phyloP scores from a whole-genome alignment of 2,329 filamentous ascomycete species.

The Alternaria ethzedia region DNA sequence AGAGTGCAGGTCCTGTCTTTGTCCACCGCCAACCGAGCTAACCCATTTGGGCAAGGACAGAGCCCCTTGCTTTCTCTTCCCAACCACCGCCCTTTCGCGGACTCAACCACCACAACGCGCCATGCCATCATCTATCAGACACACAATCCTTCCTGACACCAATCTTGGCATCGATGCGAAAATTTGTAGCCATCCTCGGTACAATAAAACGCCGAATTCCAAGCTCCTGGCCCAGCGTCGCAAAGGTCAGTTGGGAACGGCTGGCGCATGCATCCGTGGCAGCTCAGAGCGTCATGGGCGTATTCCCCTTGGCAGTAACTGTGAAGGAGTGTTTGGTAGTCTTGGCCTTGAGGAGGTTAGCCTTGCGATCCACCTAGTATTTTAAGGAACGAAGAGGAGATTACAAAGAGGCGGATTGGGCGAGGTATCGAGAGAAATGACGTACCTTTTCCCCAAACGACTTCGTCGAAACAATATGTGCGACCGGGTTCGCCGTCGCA shows the following conservation, averaged over 20 bases:
- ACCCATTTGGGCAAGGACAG: background rate
- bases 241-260: slow-evolving; percentile 16
- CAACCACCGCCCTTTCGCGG: background rate
- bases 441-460: slow-evolving; percentile 17
- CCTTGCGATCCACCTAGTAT: fast-evolving
- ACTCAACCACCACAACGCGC: background rate
- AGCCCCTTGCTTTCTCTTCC: background rate
- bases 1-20: background rate
- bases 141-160: slow-evolving; percentile 11
- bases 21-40: background rate
- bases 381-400: background rate
- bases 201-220: slow-evolving; percentile 25
- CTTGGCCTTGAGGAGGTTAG: slow-evolving; percentile 11
- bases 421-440: background rate
- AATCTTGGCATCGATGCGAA: slow-evolving; percentile 10
- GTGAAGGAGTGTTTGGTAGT: slow-evolving; percentile 22
- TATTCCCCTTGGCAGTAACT: slow-evolving; percentile 25
- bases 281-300: slow-evolving; percentile 20
- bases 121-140: background rate
- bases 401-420: background rate
- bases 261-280: slow-evolving; percentile 20
- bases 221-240: slow-evolving; percentile 16
- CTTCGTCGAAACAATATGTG: slow-evolving; percentile 20
- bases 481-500: slow-evolving; percentile 2
- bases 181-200: slow-evolving; percentile 10